A percentile compares a stretch with the other conserved stretches of the same genome.
Evolutionary conservation across 306 rosid species (phyloP).

Genomic region (Lotus japonicus): DNA sequence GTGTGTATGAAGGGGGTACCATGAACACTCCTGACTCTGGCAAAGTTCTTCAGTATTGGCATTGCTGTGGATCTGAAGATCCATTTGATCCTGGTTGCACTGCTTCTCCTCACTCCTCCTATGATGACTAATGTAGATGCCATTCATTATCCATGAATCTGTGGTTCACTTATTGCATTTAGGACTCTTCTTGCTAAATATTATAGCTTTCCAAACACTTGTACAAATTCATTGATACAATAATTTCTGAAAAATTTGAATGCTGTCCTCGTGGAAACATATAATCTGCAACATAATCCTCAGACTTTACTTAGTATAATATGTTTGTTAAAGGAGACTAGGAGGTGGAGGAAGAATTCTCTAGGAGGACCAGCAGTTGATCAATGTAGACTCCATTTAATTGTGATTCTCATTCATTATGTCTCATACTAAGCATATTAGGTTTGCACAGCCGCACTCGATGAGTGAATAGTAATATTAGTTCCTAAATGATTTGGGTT

Average conservation of each 20-base stretch:
- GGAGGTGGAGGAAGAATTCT: too few relatives aligned
- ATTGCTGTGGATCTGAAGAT: constrained; percentile 93
- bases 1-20: constrained; percentile 81
- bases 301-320: too few relatives aligned
- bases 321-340: too few relatives aligned
- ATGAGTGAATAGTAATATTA: too few relatives aligned
- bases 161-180: constrained; percentile 12
- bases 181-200: constrained; percentile 3
- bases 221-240: constrained; percentile 14
- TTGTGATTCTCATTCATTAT: too few relatives aligned
- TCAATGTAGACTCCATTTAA: too few relatives aligned
- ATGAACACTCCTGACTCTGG: constrained; percentile 81
- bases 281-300: too few relatives aligned
- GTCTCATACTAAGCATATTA: too few relatives aligned
- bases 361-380: too few relatives aligned
- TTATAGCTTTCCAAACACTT: neutral
- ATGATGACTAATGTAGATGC: constrained; percentile 48
- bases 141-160: constrained; percentile 13
- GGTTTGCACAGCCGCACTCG: too few relatives aligned
- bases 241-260: neutral
- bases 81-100: constrained; percentile 84
- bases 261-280: neutral
- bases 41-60: constrained; percentile 88
- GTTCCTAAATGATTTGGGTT: too few relatives aligned
- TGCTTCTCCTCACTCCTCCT: constrained; percentile 69